phyloP scores from a whole-genome alignment of 805 yeast species.

The Komagataella ulmi region DNA sequence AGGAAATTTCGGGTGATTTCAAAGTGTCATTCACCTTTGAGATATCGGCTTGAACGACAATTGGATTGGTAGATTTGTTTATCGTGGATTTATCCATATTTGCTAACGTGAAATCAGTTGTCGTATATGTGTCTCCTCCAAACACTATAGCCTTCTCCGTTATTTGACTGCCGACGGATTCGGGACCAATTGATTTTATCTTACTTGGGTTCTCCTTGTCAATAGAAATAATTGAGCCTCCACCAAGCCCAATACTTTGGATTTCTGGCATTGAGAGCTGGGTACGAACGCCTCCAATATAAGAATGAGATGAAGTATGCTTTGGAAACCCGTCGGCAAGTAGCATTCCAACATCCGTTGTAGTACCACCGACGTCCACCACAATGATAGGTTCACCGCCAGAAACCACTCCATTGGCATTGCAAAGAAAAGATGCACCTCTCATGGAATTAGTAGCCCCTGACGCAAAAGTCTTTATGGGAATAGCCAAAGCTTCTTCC shows the following conservation, averaged over 20 bases:
- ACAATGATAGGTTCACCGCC: conserved; percentile 19
- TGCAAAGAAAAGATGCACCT: conserved; percentile 30
- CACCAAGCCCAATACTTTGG: conserved; percentile 35
- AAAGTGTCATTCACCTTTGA: conserved; percentile 1
- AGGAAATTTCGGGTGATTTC: background rate
- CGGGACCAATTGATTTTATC: conserved; percentile 27
- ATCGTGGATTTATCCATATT: conserved; percentile 3
- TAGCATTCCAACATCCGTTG: conserved; percentile 34
- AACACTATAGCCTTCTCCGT: conserved; percentile 21
- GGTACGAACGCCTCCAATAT: conserved; percentile 34
- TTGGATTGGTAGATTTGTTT: conserved; percentile 13
- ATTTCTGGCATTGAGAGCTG: conserved; percentile 39
- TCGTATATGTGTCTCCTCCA: conserved; percentile 27
- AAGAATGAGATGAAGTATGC: conserved; percentile 27
- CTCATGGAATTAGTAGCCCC: conserved; percentile 36
- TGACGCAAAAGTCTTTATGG: conserved; percentile 33
- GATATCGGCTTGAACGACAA: conserved; percentile 10
- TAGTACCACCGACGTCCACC: conserved; percentile 39
- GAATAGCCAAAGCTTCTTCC: conserved; percentile 22
- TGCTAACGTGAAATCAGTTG: conserved; percentile 23
- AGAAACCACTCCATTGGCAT: background rate
- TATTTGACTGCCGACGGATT: conserved; percentile 30
- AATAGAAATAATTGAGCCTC: conserved; percentile 29
- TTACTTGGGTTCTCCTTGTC: conserved; percentile 2
- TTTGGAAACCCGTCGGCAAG: conserved; percentile 33